Percentiles rank a stretch among this genome's conserved stretches.
phyloP scores from a whole-genome alignment of 768 basidiomycete species.

The Xerocomus spinulosus region DNA sequence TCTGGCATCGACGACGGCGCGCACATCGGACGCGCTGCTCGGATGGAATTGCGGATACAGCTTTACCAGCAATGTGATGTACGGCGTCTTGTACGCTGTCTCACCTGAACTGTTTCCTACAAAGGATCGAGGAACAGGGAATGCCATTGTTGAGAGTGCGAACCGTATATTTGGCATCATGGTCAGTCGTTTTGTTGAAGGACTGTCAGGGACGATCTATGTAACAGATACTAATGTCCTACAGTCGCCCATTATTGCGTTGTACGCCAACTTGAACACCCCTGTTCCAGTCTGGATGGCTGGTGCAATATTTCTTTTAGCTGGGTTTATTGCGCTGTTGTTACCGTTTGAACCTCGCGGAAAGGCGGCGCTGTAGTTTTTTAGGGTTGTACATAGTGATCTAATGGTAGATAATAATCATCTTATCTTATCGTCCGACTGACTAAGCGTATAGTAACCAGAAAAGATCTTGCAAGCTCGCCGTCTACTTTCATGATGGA shows the following conservation, averaged over 20 bases:
- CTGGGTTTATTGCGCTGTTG: conserved; percentile 45
- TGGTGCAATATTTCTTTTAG: conserved; percentile 47
- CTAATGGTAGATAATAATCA: neutral
- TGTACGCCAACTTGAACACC: conserved; percentile 45
- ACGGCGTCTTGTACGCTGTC: conserved; percentile 42
- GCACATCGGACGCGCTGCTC: conserved; percentile 46
- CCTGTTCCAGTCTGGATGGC: conserved; percentile 52
- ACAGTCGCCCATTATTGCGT: conserved; percentile 47
- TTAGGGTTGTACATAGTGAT: neutral
- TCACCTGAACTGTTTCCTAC: conserved; percentile 54
- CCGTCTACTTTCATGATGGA: conserved; percentile 50
- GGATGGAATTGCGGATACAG: conserved; percentile 58
- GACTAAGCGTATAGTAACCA: conserved; percentile 21
- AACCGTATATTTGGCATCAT: conserved; percentile 60
- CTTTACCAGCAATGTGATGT: conserved; percentile 56
- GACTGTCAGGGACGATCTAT: neutral
- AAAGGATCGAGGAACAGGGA: conserved; percentile 51
- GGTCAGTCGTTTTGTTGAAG: conserved; percentile 27
- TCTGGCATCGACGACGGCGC: conserved; percentile 52
- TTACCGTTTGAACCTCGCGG: conserved; percentile 57
- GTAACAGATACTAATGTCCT: neutral
- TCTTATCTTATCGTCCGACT: conserved; percentile 17
- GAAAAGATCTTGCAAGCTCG: too few species aligned
- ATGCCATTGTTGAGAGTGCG: conserved; percentile 47
- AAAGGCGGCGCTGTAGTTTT: conserved; percentile 43